These are phyloP conservation scores for Cinchona pubescens DNA, from an alignment of 257 asterid species.

Conservation along the genomic window DNA sequence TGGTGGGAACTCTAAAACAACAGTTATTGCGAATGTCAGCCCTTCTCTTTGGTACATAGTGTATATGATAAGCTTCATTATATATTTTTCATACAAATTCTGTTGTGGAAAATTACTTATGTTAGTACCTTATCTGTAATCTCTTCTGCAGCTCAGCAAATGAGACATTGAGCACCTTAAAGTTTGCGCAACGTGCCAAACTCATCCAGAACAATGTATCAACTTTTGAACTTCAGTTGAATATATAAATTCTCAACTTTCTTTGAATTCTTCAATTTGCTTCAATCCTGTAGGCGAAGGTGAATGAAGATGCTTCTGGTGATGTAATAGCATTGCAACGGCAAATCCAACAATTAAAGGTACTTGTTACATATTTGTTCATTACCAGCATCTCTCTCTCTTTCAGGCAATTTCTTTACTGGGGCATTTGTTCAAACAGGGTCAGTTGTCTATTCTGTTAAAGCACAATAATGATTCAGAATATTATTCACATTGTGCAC, in stretches of 20 bases:
- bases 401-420: slow-evolving; percentile 21
- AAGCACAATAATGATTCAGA: slow-evolving; percentile 45
- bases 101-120: slow-evolving; percentile 4
- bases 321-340: slow-evolving; percentile 67
- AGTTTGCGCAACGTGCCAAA: slow-evolving; percentile 88
- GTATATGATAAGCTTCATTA: not conserved
- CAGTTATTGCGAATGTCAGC: slow-evolving; percentile 84
- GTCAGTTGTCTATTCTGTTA: slow-evolving; percentile 67
- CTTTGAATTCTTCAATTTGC: slow-evolving; percentile 7
- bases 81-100: not conserved
- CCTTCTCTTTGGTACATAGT: slow-evolving; percentile 76
- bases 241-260: slow-evolving; percentile 13
- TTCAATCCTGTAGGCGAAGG: slow-evolving; percentile 59
- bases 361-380: slow-evolving; percentile 22
- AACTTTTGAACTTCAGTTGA: slow-evolving; percentile 8
- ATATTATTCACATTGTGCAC: slow-evolving; percentile 27
- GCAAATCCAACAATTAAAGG: slow-evolving; percentile 76
- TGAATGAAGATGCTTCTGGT: slow-evolving; percentile 83
- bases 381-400: slow-evolving; percentile 25
- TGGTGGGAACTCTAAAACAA: slow-evolving; percentile 85
- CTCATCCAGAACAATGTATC: slow-evolving; percentile 83
- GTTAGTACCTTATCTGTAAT: not conserved
- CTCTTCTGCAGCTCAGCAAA: slow-evolving; percentile 57
- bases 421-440: slow-evolving; percentile 45
- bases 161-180: slow-evolving; percentile 79